Conservation (phyloP, 768 basidiomycete species). For the Hysterangium stoloniferum region DNA sequence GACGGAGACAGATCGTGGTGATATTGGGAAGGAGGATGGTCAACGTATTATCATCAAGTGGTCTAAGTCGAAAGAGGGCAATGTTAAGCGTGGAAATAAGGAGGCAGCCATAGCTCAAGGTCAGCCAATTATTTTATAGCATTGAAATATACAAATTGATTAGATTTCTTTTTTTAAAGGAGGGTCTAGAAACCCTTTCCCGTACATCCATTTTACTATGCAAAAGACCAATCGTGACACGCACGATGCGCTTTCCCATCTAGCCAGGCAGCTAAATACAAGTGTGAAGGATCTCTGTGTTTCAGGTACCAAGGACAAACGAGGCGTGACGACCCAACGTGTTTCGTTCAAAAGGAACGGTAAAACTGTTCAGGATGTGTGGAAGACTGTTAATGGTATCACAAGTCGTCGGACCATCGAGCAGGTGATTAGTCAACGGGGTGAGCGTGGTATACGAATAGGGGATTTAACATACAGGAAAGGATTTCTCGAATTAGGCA, state of each 20-base stretch:
- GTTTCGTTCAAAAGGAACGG: constrained; percentile 73
- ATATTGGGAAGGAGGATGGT: constrained; percentile 55
- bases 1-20: constrained; percentile 51
- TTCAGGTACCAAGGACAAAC: constrained; percentile 97
- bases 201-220: constrained; percentile 92
- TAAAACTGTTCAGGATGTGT: constrained; percentile 76
- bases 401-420: constrained; percentile 45
- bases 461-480: constrained; percentile 84
- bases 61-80: constrained; percentile 31
- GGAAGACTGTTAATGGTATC: constrained; percentile 71
- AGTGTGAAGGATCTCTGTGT: constrained; percentile 76
- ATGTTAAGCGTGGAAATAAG: constrained; percentile 4
- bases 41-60: constrained; percentile 75
- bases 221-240: constrained; percentile 98
- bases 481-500: constrained; percentile 79
- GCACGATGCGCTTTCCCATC: constrained; percentile 80
- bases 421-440: constrained; percentile 61
- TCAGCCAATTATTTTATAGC: background rate
- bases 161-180: background rate
- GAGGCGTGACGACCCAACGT: constrained; percentile 91
- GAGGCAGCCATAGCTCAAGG: constrained; percentile 1
- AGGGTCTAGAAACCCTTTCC: constrained; percentile 21
- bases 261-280: constrained; percentile 72
- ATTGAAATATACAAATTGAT: too few species aligned
- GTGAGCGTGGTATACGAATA: constrained; percentile 84